Evolutionary conservation across 1,139 yeast species (phyloP).

Genomic region (Protomyces macrosporus): DNA sequence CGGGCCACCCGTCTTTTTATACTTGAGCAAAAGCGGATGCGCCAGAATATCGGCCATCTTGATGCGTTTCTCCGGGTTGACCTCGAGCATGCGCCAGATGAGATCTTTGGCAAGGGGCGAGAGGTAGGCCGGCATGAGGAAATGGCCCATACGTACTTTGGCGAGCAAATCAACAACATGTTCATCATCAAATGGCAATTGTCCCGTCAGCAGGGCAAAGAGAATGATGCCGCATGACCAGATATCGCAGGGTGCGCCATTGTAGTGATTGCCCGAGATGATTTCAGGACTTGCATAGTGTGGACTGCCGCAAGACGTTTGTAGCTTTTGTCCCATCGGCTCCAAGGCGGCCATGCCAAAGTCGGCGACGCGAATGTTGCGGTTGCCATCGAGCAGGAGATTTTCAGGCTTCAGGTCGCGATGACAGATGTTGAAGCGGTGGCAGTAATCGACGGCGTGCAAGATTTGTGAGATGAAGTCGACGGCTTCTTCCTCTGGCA

Average conservation of each 20-base stretch:
- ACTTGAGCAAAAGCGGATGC: constrained; percentile 76
- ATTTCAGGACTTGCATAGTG: constrained; percentile 98
- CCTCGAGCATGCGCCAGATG: constrained; percentile 72
- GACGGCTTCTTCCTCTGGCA: constrained; percentile 85
- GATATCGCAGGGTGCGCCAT: constrained; percentile 94
- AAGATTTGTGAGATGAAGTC: constrained; percentile 88
- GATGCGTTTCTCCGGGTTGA: constrained; percentile 73
- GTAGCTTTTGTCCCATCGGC: constrained; percentile 73
- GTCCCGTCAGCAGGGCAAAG: constrained; percentile 89
- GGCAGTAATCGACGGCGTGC: constrained; percentile 87
- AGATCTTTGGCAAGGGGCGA: constrained; percentile 81
- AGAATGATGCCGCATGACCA: constrained; percentile 98
- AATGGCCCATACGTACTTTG: constrained; percentile 87
- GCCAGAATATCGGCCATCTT: constrained; percentile 63
- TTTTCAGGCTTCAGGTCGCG: constrained; percentile 96
- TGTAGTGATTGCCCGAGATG: constrained; percentile 88
- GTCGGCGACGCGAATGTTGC: constrained; percentile 92
- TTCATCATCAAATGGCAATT: constrained; percentile 94
- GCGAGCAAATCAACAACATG: constrained; percentile 76
- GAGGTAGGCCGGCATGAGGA: constrained; percentile 72
- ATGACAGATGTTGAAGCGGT: constrained; percentile 81
- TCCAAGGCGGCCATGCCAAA: constrained; percentile 99
- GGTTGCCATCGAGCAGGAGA: constrained; percentile 73
- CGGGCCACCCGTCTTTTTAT: constrained; percentile 38
- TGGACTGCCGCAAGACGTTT: constrained; percentile 96